Evolutionary conservation across 768 basidiomycete species (phyloP), one percentile per base, ranked within the genome.

Genomic region (Agaricus blazei): DNA sequence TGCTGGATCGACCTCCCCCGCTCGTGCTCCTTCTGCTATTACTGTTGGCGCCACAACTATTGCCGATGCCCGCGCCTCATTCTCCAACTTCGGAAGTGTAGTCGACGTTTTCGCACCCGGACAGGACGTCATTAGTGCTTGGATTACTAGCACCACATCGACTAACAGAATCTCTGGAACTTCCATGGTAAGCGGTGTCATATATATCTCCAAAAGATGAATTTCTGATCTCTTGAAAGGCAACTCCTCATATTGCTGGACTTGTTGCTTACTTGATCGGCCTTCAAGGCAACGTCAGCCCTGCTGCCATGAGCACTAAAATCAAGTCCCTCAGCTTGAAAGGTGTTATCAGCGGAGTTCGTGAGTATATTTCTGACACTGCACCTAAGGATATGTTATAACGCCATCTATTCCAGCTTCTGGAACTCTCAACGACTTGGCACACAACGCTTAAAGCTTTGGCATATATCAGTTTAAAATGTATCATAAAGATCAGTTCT

Each of bases 241-340:
- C 66, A 48, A 68, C 74, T 28, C 72, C 75, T 26, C 70, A 76
- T 54, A 62, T 77, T 28, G 64, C 74, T 15, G 75, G 75, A 26
- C 63, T 76, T 48, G 64, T 74, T 26, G 74, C 75, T 27, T 73
- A 71, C 49, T 59, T 73, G 48, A 67, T 75, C 42, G 55, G 59
- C 41, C 54, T 65, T 11, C 59, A 67, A 29, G 73, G 72, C 5
- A 67, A 70, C 48, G 57, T 49, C 34, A 53, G 64, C 26, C 74
- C 75, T 14, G 69, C 67, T 12, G 59, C 52, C 28, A 68, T 73
- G 58, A 55, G 51, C 29, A 58, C 55, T 29, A 60, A 58, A 45
- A 42, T 72, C 58, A 56, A 66, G 51, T 54, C 43, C 42, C 61
- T 70, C 43, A 58, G 63, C 28, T 53, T 67, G 37, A 70, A 67